Percentiles rank a stretch among this genome's conserved stretches.
Conservation (phyloP, 176 grass and related monocot genomes). For the Typha latifolia region DNA sequence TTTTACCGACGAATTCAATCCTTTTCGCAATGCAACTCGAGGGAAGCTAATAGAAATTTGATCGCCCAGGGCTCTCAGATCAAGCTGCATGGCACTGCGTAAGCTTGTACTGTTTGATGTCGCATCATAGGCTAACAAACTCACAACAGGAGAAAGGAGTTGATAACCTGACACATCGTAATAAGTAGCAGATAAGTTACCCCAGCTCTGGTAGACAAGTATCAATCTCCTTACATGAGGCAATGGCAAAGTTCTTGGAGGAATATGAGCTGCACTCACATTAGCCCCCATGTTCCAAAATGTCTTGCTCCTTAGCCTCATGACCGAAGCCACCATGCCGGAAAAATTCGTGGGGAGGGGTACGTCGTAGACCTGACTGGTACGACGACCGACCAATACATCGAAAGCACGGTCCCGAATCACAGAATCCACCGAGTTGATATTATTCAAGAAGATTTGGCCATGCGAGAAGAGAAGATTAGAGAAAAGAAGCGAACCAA, state of each 20-base stretch:
- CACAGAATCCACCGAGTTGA: background rate
- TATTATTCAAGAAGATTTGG: background rate
- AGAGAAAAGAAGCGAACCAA: slow-evolving; percentile 1
- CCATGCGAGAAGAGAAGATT: background rate
- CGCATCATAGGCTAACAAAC: slow-evolving; percentile 19
- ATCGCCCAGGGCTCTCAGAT: background rate
- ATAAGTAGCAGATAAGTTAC: slow-evolving; percentile 8
- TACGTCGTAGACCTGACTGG: slow-evolving; percentile 12
- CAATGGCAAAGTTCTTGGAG: background rate
- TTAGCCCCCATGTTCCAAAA: slow-evolving; percentile 15
- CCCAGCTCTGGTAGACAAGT: slow-evolving; percentile 16
- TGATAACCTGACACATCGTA: slow-evolving; percentile 10
- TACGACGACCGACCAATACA: background rate
- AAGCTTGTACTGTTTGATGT: background rate
- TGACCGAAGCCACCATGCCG: slow-evolving; percentile 7
- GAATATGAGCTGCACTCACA: slow-evolving; percentile 6
- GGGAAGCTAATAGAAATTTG: slow-evolving; percentile 9
- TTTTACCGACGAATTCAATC: background rate
- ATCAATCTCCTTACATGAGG: slow-evolving; percentile 9
- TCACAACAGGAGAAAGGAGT: slow-evolving; percentile 4
- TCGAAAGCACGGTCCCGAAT: slow-evolving; percentile 2
- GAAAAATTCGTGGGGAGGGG: slow-evolving; percentile 6
- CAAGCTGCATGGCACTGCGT: slow-evolving; percentile 1
- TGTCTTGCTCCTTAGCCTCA: slow-evolving; percentile 13
- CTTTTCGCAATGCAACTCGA: background rate